Evolutionary conservation across 169 alveolate species (phyloP).

Genomic region (Plasmodium yoelii): DNA sequence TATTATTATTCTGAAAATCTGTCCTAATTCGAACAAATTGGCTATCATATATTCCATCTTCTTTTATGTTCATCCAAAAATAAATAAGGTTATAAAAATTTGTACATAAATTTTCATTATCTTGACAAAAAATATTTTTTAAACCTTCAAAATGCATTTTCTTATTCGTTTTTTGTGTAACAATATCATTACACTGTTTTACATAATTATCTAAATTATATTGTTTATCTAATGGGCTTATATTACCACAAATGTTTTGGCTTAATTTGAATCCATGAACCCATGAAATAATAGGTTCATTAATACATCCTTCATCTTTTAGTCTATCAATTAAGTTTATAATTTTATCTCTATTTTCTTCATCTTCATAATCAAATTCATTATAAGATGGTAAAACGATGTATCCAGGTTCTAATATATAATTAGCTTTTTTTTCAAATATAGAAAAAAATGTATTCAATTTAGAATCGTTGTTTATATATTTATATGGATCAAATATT

Average conservation of each 20-base stretch:
- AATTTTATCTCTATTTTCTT: conserved; percentile 28
- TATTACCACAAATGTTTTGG: conserved; percentile 38
- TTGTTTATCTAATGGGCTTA: conserved; percentile 6
- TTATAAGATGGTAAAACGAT: conserved; percentile 37
- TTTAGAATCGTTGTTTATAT: conserved; percentile 23
- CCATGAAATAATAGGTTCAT: conserved; percentile 70
- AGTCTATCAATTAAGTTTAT: conserved; percentile 35
- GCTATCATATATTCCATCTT: conserved; percentile 17
- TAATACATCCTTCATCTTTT: conserved; percentile 32
- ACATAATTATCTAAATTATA: conserved; percentile 10
- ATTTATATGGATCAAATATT: conserved; percentile 8
- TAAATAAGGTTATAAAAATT: conserved; percentile 35
- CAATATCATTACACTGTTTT: conserved; percentile 16
- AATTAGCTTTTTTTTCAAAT: conserved; percentile 60
- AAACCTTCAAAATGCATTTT: conserved; percentile 24
- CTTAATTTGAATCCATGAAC: conserved; percentile 27
- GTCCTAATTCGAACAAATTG: conserved; percentile 20
- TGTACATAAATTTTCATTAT: conserved; percentile 6
- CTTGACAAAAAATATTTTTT: conserved; percentile 14
- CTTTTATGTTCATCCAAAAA: conserved; percentile 12
- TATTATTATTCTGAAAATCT: conserved; percentile 6
- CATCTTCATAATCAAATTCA: conserved; percentile 34
- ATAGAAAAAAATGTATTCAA: conserved; percentile 6
- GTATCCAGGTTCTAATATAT: conserved; percentile 48
- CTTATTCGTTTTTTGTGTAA: conserved; percentile 1